Evolutionary conservation across 768 basidiomycete genomes (phyloP), one percentile per base, ranked within the genome.

Genomic region (Boletellus emodensis): DNA sequence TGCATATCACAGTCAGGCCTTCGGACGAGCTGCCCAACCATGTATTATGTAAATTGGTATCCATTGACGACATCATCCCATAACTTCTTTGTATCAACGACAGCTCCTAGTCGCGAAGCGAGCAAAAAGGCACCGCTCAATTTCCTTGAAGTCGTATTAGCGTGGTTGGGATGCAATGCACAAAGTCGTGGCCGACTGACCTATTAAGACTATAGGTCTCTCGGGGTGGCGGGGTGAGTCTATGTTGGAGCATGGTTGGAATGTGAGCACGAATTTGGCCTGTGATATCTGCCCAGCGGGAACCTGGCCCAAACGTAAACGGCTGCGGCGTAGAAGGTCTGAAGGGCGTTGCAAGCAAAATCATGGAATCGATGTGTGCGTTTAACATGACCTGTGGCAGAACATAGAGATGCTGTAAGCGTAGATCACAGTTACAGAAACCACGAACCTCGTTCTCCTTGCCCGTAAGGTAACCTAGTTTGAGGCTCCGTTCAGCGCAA

Each of bases 151-250:
- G 41, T 15, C 9, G 4, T 28, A 17, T 54, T 3, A 53, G 42
- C 36, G 34, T 28, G 35, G n/a, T 33, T 8, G 34, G 14, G 30
- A 40, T 4, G 42, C 15, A 18, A 30, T 6, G 20, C 35, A 14
- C 26, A n/a, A 39, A 2, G 4, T 14, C 2, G 18, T 9, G 4
- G 55, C 74, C 17, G 11, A 64, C 79, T 49, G 53, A 85, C 87
- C 93, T 73, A 66, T 99, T 98, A 47, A 97, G 71, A 66, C 90
- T 92, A 67, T 97, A 97, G 1, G 95, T 97, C 71, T 98, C 94
- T 50, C 81, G 73, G 1, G 95, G 95, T 3, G 95, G 95, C 0
- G 95, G 95, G 0, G 92, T 94, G 26, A 96, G 75, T 42, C 94
- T 76, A 61, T 96, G 77, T 58, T 79, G 75, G 50, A 99, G 76